phyloP scores from a whole-genome alignment of 495 filamentous ascomycete genomes.

The Saxophila tyrrhenica region DNA sequence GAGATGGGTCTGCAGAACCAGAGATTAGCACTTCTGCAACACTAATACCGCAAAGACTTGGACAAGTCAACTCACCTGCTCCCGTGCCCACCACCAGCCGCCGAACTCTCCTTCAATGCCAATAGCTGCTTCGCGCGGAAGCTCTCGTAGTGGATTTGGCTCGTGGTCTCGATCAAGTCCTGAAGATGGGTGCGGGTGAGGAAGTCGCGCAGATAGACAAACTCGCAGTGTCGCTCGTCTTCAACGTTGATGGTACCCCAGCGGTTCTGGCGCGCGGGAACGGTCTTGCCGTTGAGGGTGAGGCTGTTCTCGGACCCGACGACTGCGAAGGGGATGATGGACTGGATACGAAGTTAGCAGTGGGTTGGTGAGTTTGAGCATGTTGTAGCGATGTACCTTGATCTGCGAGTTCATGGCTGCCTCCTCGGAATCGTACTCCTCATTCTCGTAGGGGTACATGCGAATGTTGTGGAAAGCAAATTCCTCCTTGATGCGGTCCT shows the following conservation, averaged over 20 bases:
- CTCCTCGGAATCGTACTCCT: constrained; percentile 96
- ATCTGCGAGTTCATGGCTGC: constrained; percentile 85
- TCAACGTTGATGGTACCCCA: constrained; percentile 99
- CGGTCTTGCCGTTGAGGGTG: constrained; percentile 93
- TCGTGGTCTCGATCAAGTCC: constrained; percentile 98
- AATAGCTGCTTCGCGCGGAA: constrained; percentile 99
- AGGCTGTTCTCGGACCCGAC: constrained; percentile 97
- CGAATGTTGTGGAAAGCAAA: constrained; percentile 99
- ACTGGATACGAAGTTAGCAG: constrained; percentile 36
- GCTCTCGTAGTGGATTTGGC: constrained; percentile 99
- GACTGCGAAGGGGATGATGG: constrained; percentile 93
- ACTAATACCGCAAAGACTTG: no score
- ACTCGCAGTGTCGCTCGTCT: constrained; percentile 99
- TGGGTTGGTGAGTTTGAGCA: neutral
- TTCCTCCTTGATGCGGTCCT: constrained; percentile 97
- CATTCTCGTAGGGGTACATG: constrained; percentile 99
- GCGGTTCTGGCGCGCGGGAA: constrained; percentile 94
- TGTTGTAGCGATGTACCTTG: constrained; percentile 69
- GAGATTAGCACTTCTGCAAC: no score
- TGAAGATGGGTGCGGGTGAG: constrained; percentile 91
- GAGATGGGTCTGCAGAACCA: constrained; percentile 58
- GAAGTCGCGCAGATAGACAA: constrained; percentile 96
- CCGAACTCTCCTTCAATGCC: constrained; percentile 94
- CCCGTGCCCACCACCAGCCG: constrained; percentile 67
- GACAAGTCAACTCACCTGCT: constrained; percentile 35